Percentiles rank a stretch among this genome's conserved stretches.
phyloP scores from a whole-genome alignment of 345 rosid species.

The Lepidium africanum region DNA sequence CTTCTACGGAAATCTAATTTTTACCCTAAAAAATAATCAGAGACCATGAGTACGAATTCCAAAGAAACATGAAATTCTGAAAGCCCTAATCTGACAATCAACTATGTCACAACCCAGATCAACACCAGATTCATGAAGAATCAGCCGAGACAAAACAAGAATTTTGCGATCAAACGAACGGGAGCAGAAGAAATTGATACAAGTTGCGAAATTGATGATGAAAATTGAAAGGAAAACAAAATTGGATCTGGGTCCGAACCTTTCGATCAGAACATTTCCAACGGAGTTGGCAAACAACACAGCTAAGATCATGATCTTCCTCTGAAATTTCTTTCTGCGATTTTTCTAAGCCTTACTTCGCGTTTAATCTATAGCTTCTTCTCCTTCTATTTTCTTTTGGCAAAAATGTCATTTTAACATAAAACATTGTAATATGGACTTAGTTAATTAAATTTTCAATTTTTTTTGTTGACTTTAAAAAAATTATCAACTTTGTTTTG shows the following conservation, averaged over 20 bases:
- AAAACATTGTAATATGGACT: too few relatives aligned
- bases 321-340: not conserved
- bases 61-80: not conserved
- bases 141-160: not conserved
- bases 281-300: slow-evolving; percentile 58
- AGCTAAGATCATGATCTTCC: slow-evolving; percentile 51
- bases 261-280: slow-evolving; percentile 64
- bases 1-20: not conserved
- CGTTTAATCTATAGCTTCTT: not conserved
- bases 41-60: not conserved
- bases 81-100: not conserved
- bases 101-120: not conserved
- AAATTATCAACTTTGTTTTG: too few relatives aligned
- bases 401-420: too few relatives aligned
- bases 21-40: not conserved
- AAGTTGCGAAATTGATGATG: not conserved
- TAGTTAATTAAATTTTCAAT: too few relatives aligned
- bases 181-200: not conserved
- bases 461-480: too few relatives aligned
- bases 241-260: slow-evolving; percentile 31
- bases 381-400: not conserved
- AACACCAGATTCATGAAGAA: not conserved
- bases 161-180: not conserved
- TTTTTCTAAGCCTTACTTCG: not conserved
- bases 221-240: not conserved